A percentile compares a stretch with the other conserved stretches of the same genome.
Evolutionary conservation across 2,329 filamentous ascomycete genomes (phyloP).

Genomic region (Colletotrichum sp.): DNA sequence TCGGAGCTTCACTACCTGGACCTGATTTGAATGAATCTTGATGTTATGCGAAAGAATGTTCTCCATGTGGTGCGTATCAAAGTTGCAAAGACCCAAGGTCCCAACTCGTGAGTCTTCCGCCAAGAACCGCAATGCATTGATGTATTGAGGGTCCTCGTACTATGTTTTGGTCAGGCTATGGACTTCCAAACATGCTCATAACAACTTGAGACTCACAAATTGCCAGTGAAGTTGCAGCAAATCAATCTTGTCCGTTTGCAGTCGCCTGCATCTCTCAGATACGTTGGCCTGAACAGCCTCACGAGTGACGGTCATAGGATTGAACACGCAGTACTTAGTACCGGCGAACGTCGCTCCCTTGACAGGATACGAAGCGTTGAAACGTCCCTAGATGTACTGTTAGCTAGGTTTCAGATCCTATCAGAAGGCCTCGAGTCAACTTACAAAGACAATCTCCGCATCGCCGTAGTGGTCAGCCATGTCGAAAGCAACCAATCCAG

Average conservation of each 20-base stretch:
- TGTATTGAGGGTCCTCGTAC: conserved; percentile 12
- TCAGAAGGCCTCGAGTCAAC: background rate
- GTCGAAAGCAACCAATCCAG: conserved; percentile 32
- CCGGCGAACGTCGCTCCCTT: conserved; percentile 31
- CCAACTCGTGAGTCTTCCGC: background rate
- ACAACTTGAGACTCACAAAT: conserved; percentile 25
- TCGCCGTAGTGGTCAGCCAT: conserved; percentile 41
- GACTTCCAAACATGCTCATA: background rate
- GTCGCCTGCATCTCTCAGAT: conserved; percentile 35
- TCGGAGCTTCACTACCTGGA: background rate
- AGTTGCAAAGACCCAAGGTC: conserved; percentile 8
- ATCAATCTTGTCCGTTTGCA: conserved; percentile 34
- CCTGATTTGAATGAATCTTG: conserved; percentile 6
- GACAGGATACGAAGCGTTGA: conserved; percentile 30
- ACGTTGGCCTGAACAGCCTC: conserved; percentile 32
- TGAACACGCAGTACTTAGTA: conserved; percentile 41
- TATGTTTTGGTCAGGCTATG: background rate
- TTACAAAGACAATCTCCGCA: conserved; percentile 23
- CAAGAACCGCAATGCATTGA: background rate
- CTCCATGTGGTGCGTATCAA: conserved; percentile 2
- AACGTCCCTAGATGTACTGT: conserved; percentile 33
- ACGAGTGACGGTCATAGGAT: conserved; percentile 30
- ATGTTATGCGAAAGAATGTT: background rate
- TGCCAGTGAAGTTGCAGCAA: conserved; percentile 43
- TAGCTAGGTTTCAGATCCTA: background rate